These are phyloP conservation scores for Leonotis leonurus DNA, from an alignment of 257 asterid genomes.

Conservation along the genomic window DNA sequence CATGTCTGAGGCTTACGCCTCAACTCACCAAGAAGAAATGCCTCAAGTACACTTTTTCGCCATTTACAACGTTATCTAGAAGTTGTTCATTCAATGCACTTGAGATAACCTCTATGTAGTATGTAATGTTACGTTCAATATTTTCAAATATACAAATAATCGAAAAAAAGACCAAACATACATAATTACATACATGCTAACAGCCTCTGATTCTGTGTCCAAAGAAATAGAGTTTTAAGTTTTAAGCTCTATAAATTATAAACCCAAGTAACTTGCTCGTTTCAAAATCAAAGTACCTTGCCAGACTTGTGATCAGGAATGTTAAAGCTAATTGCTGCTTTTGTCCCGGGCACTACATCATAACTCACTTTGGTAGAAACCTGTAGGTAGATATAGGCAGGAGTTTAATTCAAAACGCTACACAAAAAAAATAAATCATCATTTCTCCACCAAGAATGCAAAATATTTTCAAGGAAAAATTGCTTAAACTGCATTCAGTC, in stretches of 20 bases:
- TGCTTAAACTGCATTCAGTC: background rate
- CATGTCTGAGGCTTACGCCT: too few species aligned
- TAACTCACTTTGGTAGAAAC: constrained; percentile 62
- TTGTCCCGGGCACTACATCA: constrained; percentile 51
- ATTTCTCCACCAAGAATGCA: background rate
- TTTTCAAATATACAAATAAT: background rate
- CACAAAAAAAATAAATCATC: background rate
- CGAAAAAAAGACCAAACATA: background rate
- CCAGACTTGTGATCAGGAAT: constrained; percentile 86
- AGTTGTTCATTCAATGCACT: background rate
- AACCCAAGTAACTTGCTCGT: too few species aligned
- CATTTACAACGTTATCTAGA: too few species aligned
- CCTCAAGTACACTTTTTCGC: too few species aligned
- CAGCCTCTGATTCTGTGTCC: background rate
- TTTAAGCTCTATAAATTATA: background rate
- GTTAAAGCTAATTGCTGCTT: constrained; percentile 65
- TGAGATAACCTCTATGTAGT: background rate
- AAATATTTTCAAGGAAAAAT: background rate
- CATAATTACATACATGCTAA: background rate
- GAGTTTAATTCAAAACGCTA: background rate
- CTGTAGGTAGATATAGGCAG: constrained; percentile 28
- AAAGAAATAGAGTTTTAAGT: background rate
- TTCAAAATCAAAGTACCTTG: constrained; percentile 55
- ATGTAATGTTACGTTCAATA: too few species aligned
- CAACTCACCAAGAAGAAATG: too few species aligned